Percentiles rank a stretch among this genome's conserved stretches.
Evolutionary conservation across 164 flowering plant genomes (phyloP).

Genomic region (Brasenia schreberi): DNA sequence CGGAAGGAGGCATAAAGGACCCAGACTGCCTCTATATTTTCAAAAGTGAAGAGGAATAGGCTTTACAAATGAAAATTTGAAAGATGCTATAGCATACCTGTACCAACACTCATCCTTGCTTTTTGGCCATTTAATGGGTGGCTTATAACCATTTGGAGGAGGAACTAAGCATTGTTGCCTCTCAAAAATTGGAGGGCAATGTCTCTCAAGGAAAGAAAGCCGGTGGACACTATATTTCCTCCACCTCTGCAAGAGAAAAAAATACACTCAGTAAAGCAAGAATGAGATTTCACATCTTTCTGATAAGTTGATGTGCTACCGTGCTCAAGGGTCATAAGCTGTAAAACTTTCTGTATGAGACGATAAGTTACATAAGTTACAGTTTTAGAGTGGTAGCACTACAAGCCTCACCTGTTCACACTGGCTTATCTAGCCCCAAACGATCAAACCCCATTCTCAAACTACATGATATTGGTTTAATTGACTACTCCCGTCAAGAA

Average conservation of each 20-base stretch:
- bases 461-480: no score
- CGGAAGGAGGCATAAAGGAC: no score
- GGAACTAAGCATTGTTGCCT: slow-evolving; percentile 89
- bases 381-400: no score
- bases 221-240: slow-evolving; percentile 62
- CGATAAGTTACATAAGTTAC: no score
- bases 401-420: no score
- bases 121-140: slow-evolving; percentile 89
- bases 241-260: slow-evolving; percentile 50
- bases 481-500: no score
- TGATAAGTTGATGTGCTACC: no score
- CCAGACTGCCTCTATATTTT: neutral
- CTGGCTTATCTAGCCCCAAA: no score
- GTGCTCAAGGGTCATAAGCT: no score
- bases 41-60: neutral
- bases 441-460: no score
- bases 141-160: slow-evolving; percentile 87
- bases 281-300: no score
- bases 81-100: slow-evolving; percentile 33
- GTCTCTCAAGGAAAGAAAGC: slow-evolving; percentile 86
- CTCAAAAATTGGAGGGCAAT: slow-evolving; percentile 84
- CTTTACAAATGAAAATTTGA: neutral
- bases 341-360: no score
- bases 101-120: slow-evolving; percentile 93
- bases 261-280: neutral